These are phyloP conservation scores for Ochetophila trinervis DNA, from an alignment of 306 rosid species.

Conservation along the genomic window DNA sequence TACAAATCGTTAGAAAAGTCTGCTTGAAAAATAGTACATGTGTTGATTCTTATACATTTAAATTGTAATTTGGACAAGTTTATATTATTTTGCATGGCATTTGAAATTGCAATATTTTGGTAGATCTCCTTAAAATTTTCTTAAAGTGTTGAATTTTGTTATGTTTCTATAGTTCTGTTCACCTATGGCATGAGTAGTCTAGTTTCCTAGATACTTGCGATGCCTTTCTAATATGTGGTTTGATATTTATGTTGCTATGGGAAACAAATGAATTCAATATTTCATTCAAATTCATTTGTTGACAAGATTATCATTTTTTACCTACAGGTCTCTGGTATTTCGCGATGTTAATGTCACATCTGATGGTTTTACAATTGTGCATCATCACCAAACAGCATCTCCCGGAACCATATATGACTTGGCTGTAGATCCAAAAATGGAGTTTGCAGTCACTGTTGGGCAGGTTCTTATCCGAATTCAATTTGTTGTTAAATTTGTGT, in stretches of 20 bases:
- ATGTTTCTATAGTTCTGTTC: background rate
- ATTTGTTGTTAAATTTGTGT: background rate
- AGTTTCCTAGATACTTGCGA: background rate
- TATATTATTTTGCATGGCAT: background rate
- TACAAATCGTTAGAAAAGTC: background rate
- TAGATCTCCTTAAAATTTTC: background rate
- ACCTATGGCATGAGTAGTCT: background rate
- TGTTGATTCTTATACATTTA: background rate
- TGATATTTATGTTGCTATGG: background rate
- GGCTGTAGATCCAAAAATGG: constrained; percentile 57
- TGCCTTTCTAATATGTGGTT: background rate
- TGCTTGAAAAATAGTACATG: background rate
- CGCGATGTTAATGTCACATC: constrained; percentile 43
- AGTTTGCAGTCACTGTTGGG: constrained; percentile 65
- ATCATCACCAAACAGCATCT: constrained; percentile 55
- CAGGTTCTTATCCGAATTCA: constrained; percentile 42
- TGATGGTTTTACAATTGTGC: constrained; percentile 41
- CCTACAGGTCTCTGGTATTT: constrained; percentile 55
- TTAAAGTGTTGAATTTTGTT: background rate
- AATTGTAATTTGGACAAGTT: background rate
- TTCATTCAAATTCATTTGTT: constrained; percentile 14
- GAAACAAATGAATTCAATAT: background rate
- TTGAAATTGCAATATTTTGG: background rate
- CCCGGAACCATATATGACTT: constrained; percentile 70
- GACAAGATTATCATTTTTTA: constrained; percentile 20